Evolutionary conservation across 2,329 filamentous ascomycete genomes (phyloP), one percentile per base, ranked within the genome.

Genomic region (Neurospora crassa): DNA sequence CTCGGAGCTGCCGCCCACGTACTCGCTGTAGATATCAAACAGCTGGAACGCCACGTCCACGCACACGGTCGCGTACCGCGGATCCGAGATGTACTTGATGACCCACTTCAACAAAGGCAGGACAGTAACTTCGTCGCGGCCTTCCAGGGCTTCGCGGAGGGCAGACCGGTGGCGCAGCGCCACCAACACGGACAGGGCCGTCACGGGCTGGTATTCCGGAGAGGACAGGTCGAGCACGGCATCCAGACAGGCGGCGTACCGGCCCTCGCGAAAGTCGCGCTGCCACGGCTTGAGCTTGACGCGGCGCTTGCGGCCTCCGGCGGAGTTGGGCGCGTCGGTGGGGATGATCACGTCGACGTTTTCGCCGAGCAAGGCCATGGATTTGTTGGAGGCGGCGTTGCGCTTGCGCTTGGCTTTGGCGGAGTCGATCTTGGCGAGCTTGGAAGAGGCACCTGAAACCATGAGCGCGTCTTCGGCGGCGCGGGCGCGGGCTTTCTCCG

Each of bases 311-410:
- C 86, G 85, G 53, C 68, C 84, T 74, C 67, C 78, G 71, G 10
- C 75, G 71, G 67, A 73, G 73, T 71, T 70, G 20, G 67, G 68
- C 16, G 40, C 72, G 40, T 92, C 89, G 76, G 92, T 91, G 59
- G 95, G 92, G 76, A 98, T 94, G 76, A 97, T 88, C 70, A 97
- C 94, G 78, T 97, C 94, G 34, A 91, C 92, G 67, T 90, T 91
- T 80, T 97, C 93, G 74, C 93, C 94, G 24, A 91, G 87, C 77
- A 94, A 91, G 78, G 97, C 93, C 72, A 94, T 90, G n/a, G 83
- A 80, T 75, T 83, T 82, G 24, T 80, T 79, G 40, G 83, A 80
- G n/a, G 81, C 81, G 69, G 80, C 80, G 41, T 81, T 80, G 70
- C 83, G 83, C 83, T 93, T 92, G 78, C 91, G 89, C 81, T 91